These are phyloP conservation scores for Termitomyces titanicus DNA, from an alignment of 768 basidiomycete genomes.

Conservation along the genomic window DNA sequence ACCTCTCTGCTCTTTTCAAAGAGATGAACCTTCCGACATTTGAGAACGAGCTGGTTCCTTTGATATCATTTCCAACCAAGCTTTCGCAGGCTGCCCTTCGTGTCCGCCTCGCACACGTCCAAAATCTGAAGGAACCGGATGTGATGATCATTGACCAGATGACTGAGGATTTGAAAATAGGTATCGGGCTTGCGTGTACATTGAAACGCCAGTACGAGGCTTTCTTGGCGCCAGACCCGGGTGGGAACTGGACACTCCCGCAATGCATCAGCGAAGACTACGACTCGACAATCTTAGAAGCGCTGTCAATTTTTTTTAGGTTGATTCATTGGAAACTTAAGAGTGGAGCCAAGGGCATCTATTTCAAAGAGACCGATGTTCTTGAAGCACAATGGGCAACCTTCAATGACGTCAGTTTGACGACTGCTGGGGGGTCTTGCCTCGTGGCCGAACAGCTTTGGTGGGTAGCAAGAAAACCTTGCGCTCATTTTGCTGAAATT, in stretches of 20 bases:
- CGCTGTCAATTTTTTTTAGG: constrained; percentile 86
- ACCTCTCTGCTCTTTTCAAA: constrained; percentile 68
- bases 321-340: constrained; percentile 96
- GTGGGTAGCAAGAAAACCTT: constrained; percentile 40
- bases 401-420: constrained; percentile 88
- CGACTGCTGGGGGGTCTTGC: constrained; percentile 80
- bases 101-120: constrained; percentile 84
- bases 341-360: constrained; percentile 85
- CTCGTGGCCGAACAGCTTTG: constrained; percentile 95
- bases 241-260: constrained; percentile 85
- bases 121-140: constrained; percentile 84
- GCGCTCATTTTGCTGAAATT: constrained; percentile 1
- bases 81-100: constrained; percentile 90
- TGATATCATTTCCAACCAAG: constrained; percentile 96
- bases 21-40: constrained; percentile 92
- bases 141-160: constrained; percentile 92
- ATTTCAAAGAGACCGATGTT: constrained; percentile 98
- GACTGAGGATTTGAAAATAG: constrained; percentile 87
- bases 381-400: constrained; percentile 96
- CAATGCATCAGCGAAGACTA: constrained; percentile 89
- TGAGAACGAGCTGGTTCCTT: constrained; percentile 80
- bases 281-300: constrained; percentile 84
- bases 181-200: constrained; percentile 90
- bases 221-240: constrained; percentile 84
- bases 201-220: constrained; percentile 92